A percentile compares a stretch with the other conserved stretches of the same genome.
These are phyloP conservation scores for Trichoderma simmonsii DNA, from an alignment of 2,329 filamentous ascomycete species.

Conservation along the genomic window DNA sequence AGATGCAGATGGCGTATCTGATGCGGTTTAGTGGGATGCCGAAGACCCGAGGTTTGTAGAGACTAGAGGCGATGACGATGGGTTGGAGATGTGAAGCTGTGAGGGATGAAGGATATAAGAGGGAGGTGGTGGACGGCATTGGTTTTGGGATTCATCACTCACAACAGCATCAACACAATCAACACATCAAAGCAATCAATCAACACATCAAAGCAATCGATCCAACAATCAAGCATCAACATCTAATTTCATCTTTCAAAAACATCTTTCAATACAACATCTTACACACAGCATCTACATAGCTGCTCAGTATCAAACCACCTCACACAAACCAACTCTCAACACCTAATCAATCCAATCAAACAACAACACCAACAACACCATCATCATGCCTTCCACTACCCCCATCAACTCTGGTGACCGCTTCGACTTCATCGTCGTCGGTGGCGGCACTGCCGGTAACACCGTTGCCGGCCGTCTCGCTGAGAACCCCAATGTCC, in stretches of 20 bases:
- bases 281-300: not conserved
- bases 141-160: not conserved
- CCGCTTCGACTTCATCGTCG: slow-evolving; percentile 33
- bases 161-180: not conserved
- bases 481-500: slow-evolving; percentile 37
- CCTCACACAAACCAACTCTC: not conserved
- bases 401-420: slow-evolving; percentile 12
- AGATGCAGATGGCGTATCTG: not conserved
- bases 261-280: not conserved
- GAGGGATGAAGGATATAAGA: not conserved
- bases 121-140: not conserved
- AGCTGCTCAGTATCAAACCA: not conserved
- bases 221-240: not conserved
- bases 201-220: not conserved
- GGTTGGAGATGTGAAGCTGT: not conserved
- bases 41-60: not conserved
- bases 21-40: not conserved
- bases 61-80: not conserved
- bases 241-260: not conserved
- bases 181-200: slow-evolving; percentile 25
- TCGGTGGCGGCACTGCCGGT: slow-evolving; percentile 37
- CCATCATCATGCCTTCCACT: slow-evolving; percentile 12
- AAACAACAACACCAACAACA: slow-evolving; percentile 19
- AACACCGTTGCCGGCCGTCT: slow-evolving; percentile 37
- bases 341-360: slow-evolving; percentile 19